Percentiles rank a stretch among this genome's conserved stretches.
phyloP scores from a whole-genome alignment of 352 stramenopile species.

The Globisporangium rhizosaccharum region DNA sequence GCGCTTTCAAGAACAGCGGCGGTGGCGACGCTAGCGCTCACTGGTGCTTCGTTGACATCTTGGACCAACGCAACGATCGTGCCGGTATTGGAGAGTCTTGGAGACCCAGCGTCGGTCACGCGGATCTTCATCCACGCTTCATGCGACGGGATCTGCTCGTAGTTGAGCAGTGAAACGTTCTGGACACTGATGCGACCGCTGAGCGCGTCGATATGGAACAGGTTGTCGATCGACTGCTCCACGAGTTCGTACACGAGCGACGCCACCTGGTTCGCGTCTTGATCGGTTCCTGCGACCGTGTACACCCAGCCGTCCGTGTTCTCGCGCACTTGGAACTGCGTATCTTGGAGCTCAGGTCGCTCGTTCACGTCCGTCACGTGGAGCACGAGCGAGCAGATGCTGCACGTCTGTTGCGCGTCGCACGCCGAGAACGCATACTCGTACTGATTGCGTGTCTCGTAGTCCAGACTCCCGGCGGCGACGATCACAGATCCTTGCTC shows the following conservation, averaged over 20 bases:
- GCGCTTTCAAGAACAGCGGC: conserved; percentile 16
- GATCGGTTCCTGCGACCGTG: conserved; percentile 26
- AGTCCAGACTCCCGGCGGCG: background rate
- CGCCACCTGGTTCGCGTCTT: conserved; percentile 27
- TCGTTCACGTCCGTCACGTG: conserved; percentile 8
- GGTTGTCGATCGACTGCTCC: conserved; percentile 28
- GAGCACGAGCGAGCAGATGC: background rate
- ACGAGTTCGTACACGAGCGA: conserved; percentile 34
- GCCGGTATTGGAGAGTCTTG: conserved; percentile 20
- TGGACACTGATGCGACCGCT: conserved; percentile 1
- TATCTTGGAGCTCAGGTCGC: conserved; percentile 2
- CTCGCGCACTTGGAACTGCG: conserved; percentile 25
- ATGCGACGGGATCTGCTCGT: conserved; percentile 30
- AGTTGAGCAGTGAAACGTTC: conserved; percentile 22
- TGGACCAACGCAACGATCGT: conserved; percentile 14
- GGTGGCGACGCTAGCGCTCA: background rate
- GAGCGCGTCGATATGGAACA: conserved; percentile 19
- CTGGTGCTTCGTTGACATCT: conserved; percentile 23
- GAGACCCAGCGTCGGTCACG: conserved; percentile 37
- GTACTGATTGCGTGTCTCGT: conserved; percentile 1
- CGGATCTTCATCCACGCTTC: conserved; percentile 42
- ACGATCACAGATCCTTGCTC: conserved; percentile 2
- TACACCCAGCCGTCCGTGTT: conserved; percentile 28
- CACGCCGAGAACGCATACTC: conserved; percentile 4
- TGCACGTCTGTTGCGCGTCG: conserved; percentile 4